Percentiles rank a stretch among this genome's conserved stretches.
Conservation (phyloP, 1,284 basidiomycete species). For the Agroathelia rolfsii region DNA sequence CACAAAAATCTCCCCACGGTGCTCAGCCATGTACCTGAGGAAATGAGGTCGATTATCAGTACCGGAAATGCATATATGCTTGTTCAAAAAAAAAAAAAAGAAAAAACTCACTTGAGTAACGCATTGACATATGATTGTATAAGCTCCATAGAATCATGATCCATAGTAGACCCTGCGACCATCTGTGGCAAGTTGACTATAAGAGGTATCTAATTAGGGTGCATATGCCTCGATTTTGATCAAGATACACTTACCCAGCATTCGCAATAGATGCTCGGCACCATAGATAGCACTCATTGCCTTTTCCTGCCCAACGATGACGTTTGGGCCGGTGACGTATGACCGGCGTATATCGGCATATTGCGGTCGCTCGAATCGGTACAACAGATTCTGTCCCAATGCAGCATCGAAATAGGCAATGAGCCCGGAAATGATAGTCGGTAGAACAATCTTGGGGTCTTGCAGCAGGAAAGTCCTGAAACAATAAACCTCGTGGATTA, state of each 20-base stretch:
- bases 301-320: conserved; percentile 61
- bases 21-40: conserved; percentile 63
- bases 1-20: conserved; percentile 60
- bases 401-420: conserved; percentile 91
- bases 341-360: conserved; percentile 77
- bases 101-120: conserved; percentile 63
- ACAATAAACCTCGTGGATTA: conserved; percentile 3
- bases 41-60: conserved; percentile 5
- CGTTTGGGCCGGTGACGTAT: conserved; percentile 64
- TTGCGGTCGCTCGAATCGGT: conserved; percentile 90
- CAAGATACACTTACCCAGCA: conserved; percentile 64
- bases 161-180: conserved; percentile 87
- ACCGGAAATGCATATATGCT: no score
- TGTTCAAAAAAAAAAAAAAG: conserved; percentile 3
- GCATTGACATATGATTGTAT: conserved; percentile 89
- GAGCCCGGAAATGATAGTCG: conserved; percentile 84
- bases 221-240: background rate
- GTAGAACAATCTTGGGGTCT: conserved; percentile 51
- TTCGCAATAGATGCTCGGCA: conserved; percentile 85
- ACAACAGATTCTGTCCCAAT: conserved; percentile 84
- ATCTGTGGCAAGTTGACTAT: conserved; percentile 69
- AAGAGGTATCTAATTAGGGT: conserved; percentile 22
- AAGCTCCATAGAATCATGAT: conserved; percentile 75
- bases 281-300: conserved; percentile 91
- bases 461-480: conserved; percentile 53